These are phyloP conservation scores for Barnettozyma vustinii DNA, from an alignment of 805 yeast genomes.

Conservation along the genomic window DNA sequence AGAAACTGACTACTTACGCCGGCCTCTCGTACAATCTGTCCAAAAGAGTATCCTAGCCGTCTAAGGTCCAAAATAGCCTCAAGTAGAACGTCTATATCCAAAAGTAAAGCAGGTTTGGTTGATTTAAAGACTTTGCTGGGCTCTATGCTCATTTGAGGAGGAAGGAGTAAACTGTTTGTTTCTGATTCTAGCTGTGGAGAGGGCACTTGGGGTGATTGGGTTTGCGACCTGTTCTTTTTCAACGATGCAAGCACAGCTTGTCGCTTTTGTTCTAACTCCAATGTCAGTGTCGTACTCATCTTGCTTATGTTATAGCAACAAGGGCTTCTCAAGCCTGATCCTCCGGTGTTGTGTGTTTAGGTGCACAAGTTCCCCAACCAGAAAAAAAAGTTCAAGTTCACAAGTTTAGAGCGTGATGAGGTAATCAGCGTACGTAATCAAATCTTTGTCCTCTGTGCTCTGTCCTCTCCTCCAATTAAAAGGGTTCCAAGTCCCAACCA, in stretches of 20 bases:
- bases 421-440: neutral
- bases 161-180: neutral
- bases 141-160: neutral
- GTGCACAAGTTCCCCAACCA: too few species aligned
- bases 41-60: slow-evolving; percentile 21
- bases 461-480: too few species aligned
- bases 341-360: neutral
- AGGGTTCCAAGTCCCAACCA: neutral
- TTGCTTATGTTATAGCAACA: neutral
- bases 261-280: slow-evolving; percentile 19
- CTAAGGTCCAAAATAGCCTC: slow-evolving; percentile 22
- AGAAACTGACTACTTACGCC: slow-evolving; percentile 18
- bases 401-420: neutral
- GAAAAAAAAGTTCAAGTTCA: too few species aligned
- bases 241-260: slow-evolving; percentile 23
- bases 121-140: neutral
- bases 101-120: neutral
- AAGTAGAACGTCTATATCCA: slow-evolving; percentile 6
- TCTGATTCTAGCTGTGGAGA: neutral
- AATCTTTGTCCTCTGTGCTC: too few species aligned
- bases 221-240: slow-evolving; percentile 9
- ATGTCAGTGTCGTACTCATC: slow-evolving; percentile 1
- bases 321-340: neutral
- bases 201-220: slow-evolving; percentile 3
- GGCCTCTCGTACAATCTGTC: slow-evolving; percentile 13